Evolutionary conservation across 2,329 filamentous ascomycete genomes (phyloP).

Genomic region (Fusarium neocosmosporiellum): DNA sequence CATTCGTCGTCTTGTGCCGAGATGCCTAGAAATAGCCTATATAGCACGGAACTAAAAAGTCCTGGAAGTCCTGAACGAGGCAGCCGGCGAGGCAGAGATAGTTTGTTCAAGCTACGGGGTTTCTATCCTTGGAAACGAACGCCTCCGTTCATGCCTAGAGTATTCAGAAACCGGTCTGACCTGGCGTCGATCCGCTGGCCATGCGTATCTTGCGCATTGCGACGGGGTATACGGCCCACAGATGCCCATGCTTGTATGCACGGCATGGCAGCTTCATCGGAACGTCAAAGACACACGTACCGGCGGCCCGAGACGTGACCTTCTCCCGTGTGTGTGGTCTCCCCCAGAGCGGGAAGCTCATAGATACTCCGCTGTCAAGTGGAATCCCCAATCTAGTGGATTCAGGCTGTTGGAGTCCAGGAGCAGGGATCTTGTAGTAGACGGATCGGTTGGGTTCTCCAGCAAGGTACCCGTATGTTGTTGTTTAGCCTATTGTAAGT

Average conservation of each 20-base stretch:
- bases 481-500: neutral
- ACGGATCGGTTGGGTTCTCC: neutral
- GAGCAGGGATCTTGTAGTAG: neutral
- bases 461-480: neutral
- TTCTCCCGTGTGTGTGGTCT: neutral
- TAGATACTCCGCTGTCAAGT: neutral
- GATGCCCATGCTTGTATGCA: neutral
- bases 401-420: neutral
- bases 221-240: neutral
- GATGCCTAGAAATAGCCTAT: neutral
- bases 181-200: conserved; percentile 3
- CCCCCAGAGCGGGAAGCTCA: neutral
- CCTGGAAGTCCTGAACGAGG: neutral
- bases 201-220: neutral
- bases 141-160: neutral
- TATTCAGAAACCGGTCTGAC: neutral
- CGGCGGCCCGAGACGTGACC: conserved; percentile 4
- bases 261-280: neutral
- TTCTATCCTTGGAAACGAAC: neutral
- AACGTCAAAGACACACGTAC: neutral
- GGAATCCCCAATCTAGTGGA: neutral
- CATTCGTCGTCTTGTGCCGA: neutral
- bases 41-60: neutral
- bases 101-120: neutral
- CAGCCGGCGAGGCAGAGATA: neutral